These are phyloP conservation scores for Sclerotinia spermophila DNA, from an alignment of 2,329 filamentous ascomycete species.

Conservation along the genomic window DNA sequence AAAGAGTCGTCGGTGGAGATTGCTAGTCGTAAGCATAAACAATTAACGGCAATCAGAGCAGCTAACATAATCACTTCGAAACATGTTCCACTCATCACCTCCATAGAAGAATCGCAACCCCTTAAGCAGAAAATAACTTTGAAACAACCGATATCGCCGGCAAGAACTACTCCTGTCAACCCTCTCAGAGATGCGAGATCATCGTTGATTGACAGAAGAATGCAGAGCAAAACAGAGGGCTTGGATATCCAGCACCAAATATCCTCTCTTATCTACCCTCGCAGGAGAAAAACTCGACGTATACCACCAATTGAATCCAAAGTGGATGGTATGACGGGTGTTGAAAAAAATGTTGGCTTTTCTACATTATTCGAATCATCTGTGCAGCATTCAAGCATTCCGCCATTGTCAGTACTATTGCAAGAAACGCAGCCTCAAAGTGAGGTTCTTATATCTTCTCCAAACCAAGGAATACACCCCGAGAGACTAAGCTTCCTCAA, in stretches of 20 bases:
- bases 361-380: background rate
- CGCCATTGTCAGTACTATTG: background rate
- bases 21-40: slow-evolving; percentile 5
- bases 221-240: background rate
- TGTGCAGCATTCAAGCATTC: background rate
- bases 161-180: no score
- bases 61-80: background rate
- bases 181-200: background rate
- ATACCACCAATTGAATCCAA: background rate
- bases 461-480: background rate
- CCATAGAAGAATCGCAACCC: background rate
- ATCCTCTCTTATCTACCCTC: background rate
- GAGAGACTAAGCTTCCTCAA: background rate
- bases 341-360: background rate
- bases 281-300: background rate
- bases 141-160: background rate
- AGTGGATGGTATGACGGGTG: background rate
- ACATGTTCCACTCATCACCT: background rate
- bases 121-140: background rate
- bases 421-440: background rate
- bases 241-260: slow-evolving; percentile 6
- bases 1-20: slow-evolving; percentile 7
- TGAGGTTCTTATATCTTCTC: background rate
- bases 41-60: background rate
- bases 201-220: background rate